Conservation (phyloP, 1,139 yeast genomes). For the Taiozyma sp. region DNA sequence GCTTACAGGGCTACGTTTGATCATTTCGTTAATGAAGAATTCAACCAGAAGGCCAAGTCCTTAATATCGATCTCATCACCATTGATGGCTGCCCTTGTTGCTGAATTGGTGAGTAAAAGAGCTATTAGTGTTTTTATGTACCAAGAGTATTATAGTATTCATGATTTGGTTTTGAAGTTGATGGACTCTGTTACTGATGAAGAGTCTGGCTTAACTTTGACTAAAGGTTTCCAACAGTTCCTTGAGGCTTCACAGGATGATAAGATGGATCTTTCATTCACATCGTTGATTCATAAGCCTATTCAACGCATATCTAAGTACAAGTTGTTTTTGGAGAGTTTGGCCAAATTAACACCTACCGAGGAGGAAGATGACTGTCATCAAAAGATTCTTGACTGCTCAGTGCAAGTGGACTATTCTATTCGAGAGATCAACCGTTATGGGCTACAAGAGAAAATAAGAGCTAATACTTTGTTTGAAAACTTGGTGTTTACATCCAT, state of each 20-base stretch:
- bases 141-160: constrained; percentile 39
- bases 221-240: constrained; percentile 35
- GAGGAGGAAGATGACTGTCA: constrained; percentile 21
- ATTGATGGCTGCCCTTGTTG: constrained; percentile 24
- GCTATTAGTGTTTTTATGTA: constrained; percentile 33
- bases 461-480: constrained; percentile 12
- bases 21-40: background rate
- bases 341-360: constrained; percentile 26
- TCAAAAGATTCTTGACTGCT: constrained; percentile 18
- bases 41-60: background rate
- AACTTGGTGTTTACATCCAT: constrained; percentile 11
- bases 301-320: constrained; percentile 48
- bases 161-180: constrained; percentile 36
- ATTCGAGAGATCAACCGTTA: constrained; percentile 22
- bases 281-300: constrained; percentile 52
- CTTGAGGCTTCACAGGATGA: constrained; percentile 40
- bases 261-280: constrained; percentile 41
- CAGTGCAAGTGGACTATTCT: constrained; percentile 19
- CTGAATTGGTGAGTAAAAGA: constrained; percentile 26
- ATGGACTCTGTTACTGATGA: constrained; percentile 29
- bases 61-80: constrained; percentile 15
- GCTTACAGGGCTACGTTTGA: constrained; percentile 5
- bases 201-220: constrained; percentile 19
- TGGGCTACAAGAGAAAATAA: constrained; percentile 20
- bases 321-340: constrained; percentile 41